Percentiles rank a stretch among this genome's conserved stretches.
Conservation (phyloP, 345 rosid genomes). For the Eucalyptus leucophloia region DNA sequence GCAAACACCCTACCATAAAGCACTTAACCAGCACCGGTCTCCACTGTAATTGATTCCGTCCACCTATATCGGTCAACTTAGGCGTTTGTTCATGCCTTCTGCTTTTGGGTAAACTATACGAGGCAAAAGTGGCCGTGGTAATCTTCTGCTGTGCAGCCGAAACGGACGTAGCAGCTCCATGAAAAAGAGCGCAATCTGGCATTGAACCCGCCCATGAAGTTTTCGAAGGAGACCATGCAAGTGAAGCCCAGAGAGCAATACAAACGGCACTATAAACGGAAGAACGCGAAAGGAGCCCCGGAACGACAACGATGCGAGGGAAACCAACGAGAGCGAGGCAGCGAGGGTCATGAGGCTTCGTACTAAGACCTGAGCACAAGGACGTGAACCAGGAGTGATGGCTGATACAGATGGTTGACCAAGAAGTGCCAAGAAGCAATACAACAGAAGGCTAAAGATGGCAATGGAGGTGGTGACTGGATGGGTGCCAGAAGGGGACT, state of each 20-base stretch:
- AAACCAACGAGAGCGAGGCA: neutral
- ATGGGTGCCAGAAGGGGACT: neutral
- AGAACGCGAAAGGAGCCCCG: neutral
- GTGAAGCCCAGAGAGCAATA: neutral
- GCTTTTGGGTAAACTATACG: neutral
- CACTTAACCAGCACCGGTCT: neutral
- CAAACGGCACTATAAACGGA: neutral
- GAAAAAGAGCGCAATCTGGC: neutral
- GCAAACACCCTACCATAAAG: neutral
- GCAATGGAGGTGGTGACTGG: neutral
- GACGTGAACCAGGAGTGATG: neutral
- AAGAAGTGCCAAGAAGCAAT: neutral
- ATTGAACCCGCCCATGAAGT: neutral
- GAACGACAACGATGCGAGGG: neutral
- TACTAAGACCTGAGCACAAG: neutral
- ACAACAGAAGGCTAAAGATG: neutral
- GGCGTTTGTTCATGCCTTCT: neutral
- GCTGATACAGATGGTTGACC: neutral
- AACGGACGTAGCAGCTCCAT: neutral
- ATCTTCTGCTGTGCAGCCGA: neutral
- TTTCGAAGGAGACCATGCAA: neutral
- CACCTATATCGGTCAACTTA: neutral
- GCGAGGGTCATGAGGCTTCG: neutral
- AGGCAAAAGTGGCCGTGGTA: neutral
- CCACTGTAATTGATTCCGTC: neutral